Evolutionary conservation across 768 basidiomycete species (phyloP).

Genomic region (Pleurotus djamor): DNA sequence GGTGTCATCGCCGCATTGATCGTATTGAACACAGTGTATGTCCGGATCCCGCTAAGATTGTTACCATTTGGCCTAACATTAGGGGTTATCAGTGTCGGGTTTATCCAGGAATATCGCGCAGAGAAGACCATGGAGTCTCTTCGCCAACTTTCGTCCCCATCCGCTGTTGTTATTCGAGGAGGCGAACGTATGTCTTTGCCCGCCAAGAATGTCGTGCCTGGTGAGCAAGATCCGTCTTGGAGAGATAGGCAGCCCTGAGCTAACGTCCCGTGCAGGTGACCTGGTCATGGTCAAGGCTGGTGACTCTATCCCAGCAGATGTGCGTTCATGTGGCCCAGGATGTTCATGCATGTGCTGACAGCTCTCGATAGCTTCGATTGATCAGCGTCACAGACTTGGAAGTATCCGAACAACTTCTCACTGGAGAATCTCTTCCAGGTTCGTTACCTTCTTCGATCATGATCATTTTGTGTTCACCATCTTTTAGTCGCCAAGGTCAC

Average conservation of each 20-base stretch:
- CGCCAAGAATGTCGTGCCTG: conserved; percentile 39
- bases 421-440: conserved; percentile 51
- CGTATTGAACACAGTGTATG: conserved; percentile 36
- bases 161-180: conserved; percentile 40
- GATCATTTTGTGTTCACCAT: neutral
- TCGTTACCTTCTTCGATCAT: neutral
- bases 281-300: conserved; percentile 35
- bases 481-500: conserved; percentile 35
- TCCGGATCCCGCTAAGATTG: neutral
- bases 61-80: neutral
- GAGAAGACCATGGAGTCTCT: conserved; percentile 52
- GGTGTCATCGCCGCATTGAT: conserved; percentile 13
- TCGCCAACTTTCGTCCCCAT: conserved; percentile 43
- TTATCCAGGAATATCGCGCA: conserved; percentile 44
- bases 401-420: conserved; percentile 49
- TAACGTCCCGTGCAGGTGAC: conserved; percentile 22
- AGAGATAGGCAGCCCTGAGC: neutral
- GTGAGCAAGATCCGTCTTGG: conserved; percentile 12
- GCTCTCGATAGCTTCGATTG: conserved; percentile 30
- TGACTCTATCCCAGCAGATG: conserved; percentile 45
- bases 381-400: conserved; percentile 45
- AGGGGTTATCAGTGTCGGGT: conserved; percentile 29
- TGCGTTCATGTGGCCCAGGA: conserved; percentile 11
- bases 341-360: neutral
- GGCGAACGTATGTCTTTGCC: conserved; percentile 37